phyloP scores from a whole-genome alignment of 371 early-diverging fungal species.

The Homolaphlyctis polyrhiza region DNA sequence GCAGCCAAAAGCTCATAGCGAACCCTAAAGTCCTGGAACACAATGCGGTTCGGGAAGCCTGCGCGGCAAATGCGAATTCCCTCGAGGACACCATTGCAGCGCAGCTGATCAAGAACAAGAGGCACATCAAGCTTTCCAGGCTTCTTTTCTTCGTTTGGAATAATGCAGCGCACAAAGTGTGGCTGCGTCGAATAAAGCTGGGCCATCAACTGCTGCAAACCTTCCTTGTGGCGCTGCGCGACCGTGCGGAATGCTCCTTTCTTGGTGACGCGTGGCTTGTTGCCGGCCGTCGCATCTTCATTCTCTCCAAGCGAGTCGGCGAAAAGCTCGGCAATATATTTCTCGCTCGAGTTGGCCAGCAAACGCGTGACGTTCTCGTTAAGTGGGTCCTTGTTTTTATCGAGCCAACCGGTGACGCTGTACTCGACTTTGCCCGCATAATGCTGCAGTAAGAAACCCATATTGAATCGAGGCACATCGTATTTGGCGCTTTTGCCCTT shows the following conservation, averaged over 20 bases:
- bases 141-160: constrained; percentile 96
- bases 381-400: constrained; percentile 99
- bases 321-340: constrained; percentile 75
- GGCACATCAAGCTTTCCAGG: constrained; percentile 76
- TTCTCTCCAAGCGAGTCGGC: constrained; percentile 69
- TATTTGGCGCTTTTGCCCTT: constrained; percentile 84
- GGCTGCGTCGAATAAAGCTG: constrained; percentile 91
- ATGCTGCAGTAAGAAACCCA: constrained; percentile 93
- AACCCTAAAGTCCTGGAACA: constrained; percentile 93
- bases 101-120: constrained; percentile 92
- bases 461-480: constrained; percentile 80
- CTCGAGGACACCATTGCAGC: constrained; percentile 99
- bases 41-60: constrained; percentile 95
- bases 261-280: constrained; percentile 39
- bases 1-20: constrained; percentile 93
- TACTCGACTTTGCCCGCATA: constrained; percentile 99
- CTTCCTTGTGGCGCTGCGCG: constrained; percentile 95
- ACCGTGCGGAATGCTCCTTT: constrained; percentile 95
- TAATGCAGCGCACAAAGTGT: constrained; percentile 99
- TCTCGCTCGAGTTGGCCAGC: constrained; percentile 77
- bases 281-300: constrained; percentile 31
- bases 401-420: constrained; percentile 92
- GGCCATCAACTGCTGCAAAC: constrained; percentile 83
- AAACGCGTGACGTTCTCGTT: constrained; percentile 93
- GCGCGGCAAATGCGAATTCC: constrained; percentile 98